phyloP scores from a whole-genome alignment of 345 rosid genomes.

The Sonneratia caseolaris region DNA sequence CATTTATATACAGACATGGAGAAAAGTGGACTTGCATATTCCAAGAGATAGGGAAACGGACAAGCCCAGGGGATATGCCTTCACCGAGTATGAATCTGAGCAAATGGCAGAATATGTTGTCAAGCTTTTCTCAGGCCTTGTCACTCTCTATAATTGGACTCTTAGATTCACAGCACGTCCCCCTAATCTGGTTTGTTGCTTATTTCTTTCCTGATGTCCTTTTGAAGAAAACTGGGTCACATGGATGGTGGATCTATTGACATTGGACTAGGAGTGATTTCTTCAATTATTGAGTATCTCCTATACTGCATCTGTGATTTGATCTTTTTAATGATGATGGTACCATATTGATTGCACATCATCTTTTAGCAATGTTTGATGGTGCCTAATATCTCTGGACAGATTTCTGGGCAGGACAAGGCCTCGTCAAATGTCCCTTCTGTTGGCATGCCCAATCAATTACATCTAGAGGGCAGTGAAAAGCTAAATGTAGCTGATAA shows the following conservation, averaged over 20 bases:
- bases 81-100: constrained; percentile 73
- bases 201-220: neutral
- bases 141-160: constrained; percentile 59
- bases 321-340: neutral
- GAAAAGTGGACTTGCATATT: constrained; percentile 60
- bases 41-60: constrained; percentile 85
- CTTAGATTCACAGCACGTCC: constrained; percentile 58
- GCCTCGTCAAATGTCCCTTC: constrained; percentile 19
- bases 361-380: too few species aligned
- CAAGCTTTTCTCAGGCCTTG: constrained; percentile 85
- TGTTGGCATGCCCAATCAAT: constrained; percentile 16
- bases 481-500: constrained; percentile 20
- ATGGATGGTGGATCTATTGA: neutral
- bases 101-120: constrained; percentile 89
- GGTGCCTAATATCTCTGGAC: constrained; percentile 8
- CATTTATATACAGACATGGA: constrained; percentile 81
- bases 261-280: neutral
- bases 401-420: constrained; percentile 91
- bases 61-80: constrained; percentile 77
- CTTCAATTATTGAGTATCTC: neutral
- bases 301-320: neutral
- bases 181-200: neutral
- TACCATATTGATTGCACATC: too few species aligned
- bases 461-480: constrained; percentile 27
- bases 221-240: neutral